These are phyloP conservation scores for Colletotrichum shisoi DNA, from an alignment of 2,329 filamentous ascomycete species.

Conservation along the genomic window DNA sequence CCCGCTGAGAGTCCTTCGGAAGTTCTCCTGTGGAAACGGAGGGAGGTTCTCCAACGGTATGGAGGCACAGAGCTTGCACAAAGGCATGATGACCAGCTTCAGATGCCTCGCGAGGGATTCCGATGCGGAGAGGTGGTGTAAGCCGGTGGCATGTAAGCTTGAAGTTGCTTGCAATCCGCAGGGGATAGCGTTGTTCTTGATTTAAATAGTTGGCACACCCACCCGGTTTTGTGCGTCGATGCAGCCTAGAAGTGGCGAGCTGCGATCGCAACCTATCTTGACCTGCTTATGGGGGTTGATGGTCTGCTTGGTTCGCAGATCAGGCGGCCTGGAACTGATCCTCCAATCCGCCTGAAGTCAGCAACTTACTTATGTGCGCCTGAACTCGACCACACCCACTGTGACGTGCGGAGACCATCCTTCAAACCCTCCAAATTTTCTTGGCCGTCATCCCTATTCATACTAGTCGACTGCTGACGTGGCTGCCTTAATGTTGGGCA, in stretches of 20 bases:
- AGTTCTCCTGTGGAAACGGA: slow-evolving; percentile 17
- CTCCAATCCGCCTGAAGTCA: neutral
- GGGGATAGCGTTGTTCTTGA: neutral
- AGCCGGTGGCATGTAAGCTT: neutral
- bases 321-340: neutral
- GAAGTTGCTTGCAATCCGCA: neutral
- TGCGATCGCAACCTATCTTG: neutral
- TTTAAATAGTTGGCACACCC: neutral
- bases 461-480: neutral
- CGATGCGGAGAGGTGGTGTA: neutral
- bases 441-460: neutral
- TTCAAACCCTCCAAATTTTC: neutral
- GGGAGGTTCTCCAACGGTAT: slow-evolving; percentile 22
- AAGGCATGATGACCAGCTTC: neutral
- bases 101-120: neutral
- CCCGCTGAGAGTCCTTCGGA: slow-evolving; percentile 12
- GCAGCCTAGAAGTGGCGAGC: neutral
- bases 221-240: neutral
- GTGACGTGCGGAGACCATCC: neutral
- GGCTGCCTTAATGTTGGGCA: neutral
- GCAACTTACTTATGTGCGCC: neutral
- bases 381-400: neutral
- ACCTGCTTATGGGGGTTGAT: neutral
- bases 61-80: slow-evolving; percentile 14
- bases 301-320: neutral